A percentile compares a stretch with the other conserved stretches of the same genome.
Conservation (phyloP, 495 filamentous ascomycete genomes). For the Neurospora sublineolata region DNA sequence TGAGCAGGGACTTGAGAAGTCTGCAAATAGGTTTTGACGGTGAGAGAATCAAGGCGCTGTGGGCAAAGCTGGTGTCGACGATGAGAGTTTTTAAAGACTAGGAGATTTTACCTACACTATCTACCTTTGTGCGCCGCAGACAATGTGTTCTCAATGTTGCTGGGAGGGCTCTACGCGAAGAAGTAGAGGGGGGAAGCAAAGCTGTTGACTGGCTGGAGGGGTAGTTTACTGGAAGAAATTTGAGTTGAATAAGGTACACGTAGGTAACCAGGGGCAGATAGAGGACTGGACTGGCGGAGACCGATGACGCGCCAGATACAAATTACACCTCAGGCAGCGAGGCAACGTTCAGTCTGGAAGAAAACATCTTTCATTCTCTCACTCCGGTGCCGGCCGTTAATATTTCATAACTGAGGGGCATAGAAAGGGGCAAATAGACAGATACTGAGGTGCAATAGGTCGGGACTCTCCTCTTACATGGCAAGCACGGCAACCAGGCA, state of each 20-base stretch:
- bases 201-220: neutral
- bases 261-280: neutral
- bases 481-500: no score
- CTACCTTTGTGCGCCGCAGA: no score
- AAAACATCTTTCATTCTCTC: neutral
- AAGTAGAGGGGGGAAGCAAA: neutral
- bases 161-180: no score
- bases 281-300: neutral
- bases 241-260: neutral
- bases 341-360: neutral
- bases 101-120: no score
- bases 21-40: neutral
- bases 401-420: no score
- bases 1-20: no score
- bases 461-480: no score
- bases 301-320: neutral
- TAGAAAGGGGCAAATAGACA: no score
- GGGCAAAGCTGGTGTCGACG: neutral
- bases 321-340: neutral
- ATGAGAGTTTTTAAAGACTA: neutral
- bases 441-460: no score
- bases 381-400: neutral
- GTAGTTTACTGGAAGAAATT: neutral
- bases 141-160: no score
- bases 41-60: neutral